These are phyloP conservation scores for Prunus yedoensis DNA, from an alignment of 331 rosid genomes.

Conservation along the genomic window DNA sequence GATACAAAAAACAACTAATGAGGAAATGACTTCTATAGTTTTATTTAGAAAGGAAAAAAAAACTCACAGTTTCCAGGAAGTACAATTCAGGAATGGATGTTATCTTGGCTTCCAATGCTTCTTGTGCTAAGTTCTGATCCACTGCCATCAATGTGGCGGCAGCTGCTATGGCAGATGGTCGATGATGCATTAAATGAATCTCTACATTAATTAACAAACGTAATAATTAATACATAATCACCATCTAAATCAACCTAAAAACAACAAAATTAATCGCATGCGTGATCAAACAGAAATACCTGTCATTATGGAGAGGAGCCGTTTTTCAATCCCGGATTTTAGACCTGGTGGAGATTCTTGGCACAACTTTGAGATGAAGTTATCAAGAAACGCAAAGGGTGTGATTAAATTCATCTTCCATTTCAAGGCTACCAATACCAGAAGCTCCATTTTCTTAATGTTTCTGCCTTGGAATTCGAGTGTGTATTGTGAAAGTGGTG, in stretches of 20 bases:
- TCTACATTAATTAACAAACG: conserved; percentile 42
- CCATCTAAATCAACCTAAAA: neutral
- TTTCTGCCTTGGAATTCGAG: conserved; percentile 43
- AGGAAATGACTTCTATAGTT: too few species aligned
- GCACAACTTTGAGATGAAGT: conserved; percentile 51
- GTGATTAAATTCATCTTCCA: conserved; percentile 66
- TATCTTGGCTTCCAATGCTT: conserved; percentile 50
- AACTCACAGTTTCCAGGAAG: conserved; percentile 58
- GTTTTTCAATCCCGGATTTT: conserved; percentile 32
- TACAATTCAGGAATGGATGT: conserved; percentile 41
- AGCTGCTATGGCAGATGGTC: conserved; percentile 72
- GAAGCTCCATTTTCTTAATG: conserved; percentile 75
- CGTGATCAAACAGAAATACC: conserved; percentile 33
- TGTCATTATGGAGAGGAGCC: conserved; percentile 47
- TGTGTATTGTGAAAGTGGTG: conserved; percentile 46
- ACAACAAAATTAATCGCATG: too few species aligned
- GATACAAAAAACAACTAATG: too few species aligned
- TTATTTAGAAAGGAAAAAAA: neutral
- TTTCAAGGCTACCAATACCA: conserved; percentile 63
- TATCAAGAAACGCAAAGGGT: conserved; percentile 70
- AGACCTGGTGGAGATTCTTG: conserved; percentile 40
- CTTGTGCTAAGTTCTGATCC: conserved; percentile 50
- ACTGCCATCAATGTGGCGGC: conserved; percentile 63
- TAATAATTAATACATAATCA: neutral
- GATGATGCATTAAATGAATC: conserved; percentile 50